These are phyloP conservation scores for Globisporangium paddicum DNA, from an alignment of 352 stramenopile genomes.

Conservation along the genomic window DNA sequence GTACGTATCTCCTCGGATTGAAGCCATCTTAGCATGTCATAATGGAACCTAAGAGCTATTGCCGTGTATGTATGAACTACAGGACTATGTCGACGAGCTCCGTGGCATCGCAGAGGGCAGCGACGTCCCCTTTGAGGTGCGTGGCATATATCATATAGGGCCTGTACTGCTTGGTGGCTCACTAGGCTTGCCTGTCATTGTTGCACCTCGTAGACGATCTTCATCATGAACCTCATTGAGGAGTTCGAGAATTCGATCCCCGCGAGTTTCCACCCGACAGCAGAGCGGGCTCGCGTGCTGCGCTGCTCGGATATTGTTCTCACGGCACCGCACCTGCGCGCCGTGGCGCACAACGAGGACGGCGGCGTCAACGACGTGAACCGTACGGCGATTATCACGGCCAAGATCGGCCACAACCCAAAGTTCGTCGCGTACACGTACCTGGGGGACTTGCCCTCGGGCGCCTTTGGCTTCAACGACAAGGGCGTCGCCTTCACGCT, in stretches of 20 bases:
- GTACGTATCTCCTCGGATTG: slow-evolving; percentile 16
- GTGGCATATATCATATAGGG: neutral
- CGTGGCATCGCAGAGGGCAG: slow-evolving; percentile 58
- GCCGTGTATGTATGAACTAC: neutral
- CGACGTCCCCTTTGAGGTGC: slow-evolving; percentile 41
- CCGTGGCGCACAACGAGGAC: slow-evolving; percentile 78
- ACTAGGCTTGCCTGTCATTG: neutral
- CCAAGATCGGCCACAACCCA: slow-evolving; percentile 38
- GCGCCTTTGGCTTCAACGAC: slow-evolving; percentile 68
- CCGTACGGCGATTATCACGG: slow-evolving; percentile 57
- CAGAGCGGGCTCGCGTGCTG: slow-evolving; percentile 26
- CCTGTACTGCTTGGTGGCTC: neutral
- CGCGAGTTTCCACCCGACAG: slow-evolving; percentile 23
- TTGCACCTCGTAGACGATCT: slow-evolving; percentile 38
- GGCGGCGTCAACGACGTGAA: slow-evolving; percentile 46
- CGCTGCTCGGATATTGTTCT: slow-evolving; percentile 69
- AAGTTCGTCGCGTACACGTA: slow-evolving; percentile 76
- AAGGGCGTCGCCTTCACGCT: slow-evolving; percentile 70
- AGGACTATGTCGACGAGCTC: slow-evolving; percentile 69
- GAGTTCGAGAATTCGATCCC: slow-evolving; percentile 65
- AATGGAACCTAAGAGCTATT: neutral
- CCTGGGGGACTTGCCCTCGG: slow-evolving; percentile 61
- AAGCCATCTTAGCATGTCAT: neutral
- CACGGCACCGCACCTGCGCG: slow-evolving; percentile 28
- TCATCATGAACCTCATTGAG: slow-evolving; percentile 72